These are phyloP conservation scores for Suhomyces kilbournensis DNA, from an alignment of 805 yeast species.

Conservation along the genomic window DNA sequence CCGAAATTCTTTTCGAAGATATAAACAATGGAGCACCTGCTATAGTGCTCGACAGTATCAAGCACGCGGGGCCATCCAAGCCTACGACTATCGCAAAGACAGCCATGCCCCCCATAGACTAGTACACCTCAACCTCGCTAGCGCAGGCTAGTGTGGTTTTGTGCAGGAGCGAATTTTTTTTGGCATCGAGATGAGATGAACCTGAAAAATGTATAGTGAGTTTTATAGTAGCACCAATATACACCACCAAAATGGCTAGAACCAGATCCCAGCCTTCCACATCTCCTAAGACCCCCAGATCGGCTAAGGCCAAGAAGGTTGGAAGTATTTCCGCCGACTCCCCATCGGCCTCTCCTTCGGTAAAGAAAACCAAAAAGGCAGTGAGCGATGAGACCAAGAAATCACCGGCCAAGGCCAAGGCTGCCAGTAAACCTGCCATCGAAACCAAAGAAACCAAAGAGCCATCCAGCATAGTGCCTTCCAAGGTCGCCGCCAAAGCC, in stretches of 20 bases:
- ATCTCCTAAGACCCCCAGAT: conserved; percentile 24
- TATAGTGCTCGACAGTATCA: conserved; percentile 35
- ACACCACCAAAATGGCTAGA: conserved; percentile 25
- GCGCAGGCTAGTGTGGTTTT: background rate
- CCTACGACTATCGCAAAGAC: conserved; percentile 27
- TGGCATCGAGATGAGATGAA: conserved; percentile 4
- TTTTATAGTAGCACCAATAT: background rate
- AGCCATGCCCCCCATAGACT: conserved; percentile 31
- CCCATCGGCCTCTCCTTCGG: conserved; percentile 21
- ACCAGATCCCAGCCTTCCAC: conserved; percentile 28
- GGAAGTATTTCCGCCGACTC: conserved; percentile 17
- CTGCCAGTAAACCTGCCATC: background rate
- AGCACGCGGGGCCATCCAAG: conserved; percentile 7
- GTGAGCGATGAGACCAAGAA: conserved; percentile 4
- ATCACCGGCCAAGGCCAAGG: conserved; percentile 2
- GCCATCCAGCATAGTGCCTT: conserved; percentile 5
- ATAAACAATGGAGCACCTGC: conserved; percentile 40
- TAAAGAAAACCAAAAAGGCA: conserved; percentile 7
- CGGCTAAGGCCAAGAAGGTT: conserved; percentile 19
- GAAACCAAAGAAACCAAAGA: background rate
- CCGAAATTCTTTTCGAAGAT: conserved; percentile 37
- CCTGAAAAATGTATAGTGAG: conserved; percentile 1
- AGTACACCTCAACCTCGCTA: background rate
- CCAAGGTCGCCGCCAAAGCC: conserved; percentile 41
- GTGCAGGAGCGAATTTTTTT: conserved; percentile 5